Evolutionary conservation across 2,329 filamentous ascomycete species (phyloP).

Genomic region (Nemania bipapillata): DNA sequence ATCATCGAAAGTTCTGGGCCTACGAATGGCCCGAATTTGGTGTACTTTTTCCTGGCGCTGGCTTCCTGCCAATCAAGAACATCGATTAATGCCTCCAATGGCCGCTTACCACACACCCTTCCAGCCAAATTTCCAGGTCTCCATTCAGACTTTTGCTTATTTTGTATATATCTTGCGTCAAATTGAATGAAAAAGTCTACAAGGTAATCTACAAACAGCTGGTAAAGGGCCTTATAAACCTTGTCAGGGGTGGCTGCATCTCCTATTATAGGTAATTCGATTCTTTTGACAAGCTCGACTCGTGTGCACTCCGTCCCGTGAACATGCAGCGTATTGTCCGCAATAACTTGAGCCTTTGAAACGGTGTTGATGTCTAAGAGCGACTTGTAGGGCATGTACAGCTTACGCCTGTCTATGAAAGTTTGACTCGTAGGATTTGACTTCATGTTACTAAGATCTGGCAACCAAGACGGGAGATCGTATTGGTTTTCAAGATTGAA

Average conservation of each 20-base stretch:
- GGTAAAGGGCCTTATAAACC: background rate
- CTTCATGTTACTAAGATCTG: too few species aligned
- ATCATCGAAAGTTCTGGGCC: background rate
- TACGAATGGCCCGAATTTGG: too few species aligned
- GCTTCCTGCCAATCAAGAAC: background rate
- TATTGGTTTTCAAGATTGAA: background rate
- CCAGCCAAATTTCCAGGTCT: background rate
- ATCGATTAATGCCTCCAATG: background rate
- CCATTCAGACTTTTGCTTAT: too few species aligned
- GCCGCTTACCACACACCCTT: background rate
- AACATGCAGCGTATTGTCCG: background rate
- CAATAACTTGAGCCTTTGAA: background rate
- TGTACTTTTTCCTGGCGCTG: too few species aligned
- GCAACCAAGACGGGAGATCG: background rate
- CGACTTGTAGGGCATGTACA: too few species aligned
- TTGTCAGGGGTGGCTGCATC: too few species aligned
- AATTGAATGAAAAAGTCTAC: background rate
- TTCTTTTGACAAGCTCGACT: too few species aligned
- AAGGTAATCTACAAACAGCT: background rate
- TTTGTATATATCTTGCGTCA: too few species aligned
- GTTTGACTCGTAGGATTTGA: too few species aligned
- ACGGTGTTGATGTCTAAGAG: background rate
- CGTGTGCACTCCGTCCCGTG: background rate
- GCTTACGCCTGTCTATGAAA: background rate
- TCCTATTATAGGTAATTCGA: too few species aligned